phyloP scores from a whole-genome alignment of 192 early-diverging fungal genomes.

The Spizellomyces punctatus region DNA sequence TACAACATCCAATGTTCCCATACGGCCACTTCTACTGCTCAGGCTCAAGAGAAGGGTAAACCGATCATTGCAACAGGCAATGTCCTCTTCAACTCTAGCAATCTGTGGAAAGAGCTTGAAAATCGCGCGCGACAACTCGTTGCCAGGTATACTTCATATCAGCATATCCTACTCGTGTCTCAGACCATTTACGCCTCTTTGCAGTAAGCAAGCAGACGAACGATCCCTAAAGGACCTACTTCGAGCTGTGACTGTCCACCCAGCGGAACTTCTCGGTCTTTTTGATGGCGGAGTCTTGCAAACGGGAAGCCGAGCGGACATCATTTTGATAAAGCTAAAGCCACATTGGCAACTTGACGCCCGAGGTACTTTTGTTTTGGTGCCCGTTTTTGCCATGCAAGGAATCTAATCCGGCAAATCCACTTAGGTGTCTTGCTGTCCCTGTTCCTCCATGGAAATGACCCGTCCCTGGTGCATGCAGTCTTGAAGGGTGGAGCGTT shows the following conservation, averaged over 20 bases:
- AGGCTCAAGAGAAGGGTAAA: neutral
- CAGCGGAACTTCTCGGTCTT: slow-evolving; percentile 24
- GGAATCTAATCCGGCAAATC: too few species aligned
- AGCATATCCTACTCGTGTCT: neutral
- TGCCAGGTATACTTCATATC: neutral
- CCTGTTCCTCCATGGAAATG: slow-evolving; percentile 6
- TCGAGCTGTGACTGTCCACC: slow-evolving; percentile 10
- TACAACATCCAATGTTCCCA: neutral
- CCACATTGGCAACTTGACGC: slow-evolving; percentile 16
- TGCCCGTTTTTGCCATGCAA: too few species aligned
- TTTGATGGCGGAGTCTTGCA: slow-evolving; percentile 1
- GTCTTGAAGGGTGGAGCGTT: slow-evolving; percentile 35
- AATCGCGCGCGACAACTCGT: slow-evolving; percentile 1
- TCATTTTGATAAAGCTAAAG: slow-evolving; percentile 21
- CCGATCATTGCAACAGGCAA: slow-evolving; percentile 6
- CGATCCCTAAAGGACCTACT: slow-evolving; percentile 10
- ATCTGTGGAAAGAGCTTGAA: slow-evolving; percentile 26
- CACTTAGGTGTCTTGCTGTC: slow-evolving; percentile 10
- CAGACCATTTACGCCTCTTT: neutral
- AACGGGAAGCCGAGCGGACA: slow-evolving; percentile 4
- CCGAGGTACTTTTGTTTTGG: slow-evolving; percentile 1
- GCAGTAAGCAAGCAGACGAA: neutral
- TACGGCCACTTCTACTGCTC: neutral
- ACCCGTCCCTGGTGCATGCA: slow-evolving; percentile 20
- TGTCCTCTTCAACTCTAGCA: slow-evolving; percentile 20